Evolutionary conservation across 2,329 filamentous ascomycete species (phyloP).

Genomic region (Talaromyces sp.): DNA sequence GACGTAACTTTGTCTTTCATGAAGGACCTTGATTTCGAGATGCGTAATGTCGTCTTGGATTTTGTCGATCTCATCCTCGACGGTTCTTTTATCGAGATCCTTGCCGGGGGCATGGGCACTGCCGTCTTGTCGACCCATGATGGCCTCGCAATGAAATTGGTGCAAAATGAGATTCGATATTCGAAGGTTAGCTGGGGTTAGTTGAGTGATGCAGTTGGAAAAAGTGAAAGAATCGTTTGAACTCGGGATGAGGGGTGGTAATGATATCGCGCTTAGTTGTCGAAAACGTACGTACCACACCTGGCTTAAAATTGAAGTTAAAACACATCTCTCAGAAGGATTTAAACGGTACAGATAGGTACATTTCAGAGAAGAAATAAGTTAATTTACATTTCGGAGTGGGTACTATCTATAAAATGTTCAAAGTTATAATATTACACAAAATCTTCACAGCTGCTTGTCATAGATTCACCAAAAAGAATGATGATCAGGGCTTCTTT

Average conservation of each 20-base stretch:
- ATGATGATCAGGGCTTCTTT: background rate
- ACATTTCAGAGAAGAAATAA: too few species aligned
- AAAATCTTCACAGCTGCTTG: too few species aligned
- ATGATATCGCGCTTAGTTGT: too few species aligned
- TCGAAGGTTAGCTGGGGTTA: too few species aligned
- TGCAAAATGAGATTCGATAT: background rate
- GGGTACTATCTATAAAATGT: background rate
- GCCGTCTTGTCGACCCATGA: background rate
- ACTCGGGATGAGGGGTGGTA: too few species aligned
- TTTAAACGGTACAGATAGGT: too few species aligned
- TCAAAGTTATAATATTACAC: background rate
- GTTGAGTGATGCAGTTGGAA: too few species aligned
- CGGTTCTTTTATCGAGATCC: background rate
- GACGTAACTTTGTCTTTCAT: background rate
- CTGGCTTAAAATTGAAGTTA: too few species aligned
- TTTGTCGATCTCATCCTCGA: constrained; percentile 1
- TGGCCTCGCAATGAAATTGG: background rate
- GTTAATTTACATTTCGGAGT: too few species aligned
- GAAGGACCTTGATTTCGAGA: background rate
- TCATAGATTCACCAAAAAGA: background rate
- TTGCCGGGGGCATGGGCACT: background rate
- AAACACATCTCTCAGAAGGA: too few species aligned
- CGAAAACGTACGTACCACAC: too few species aligned
- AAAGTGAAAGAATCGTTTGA: too few species aligned
- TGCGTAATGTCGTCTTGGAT: background rate